phyloP scores from a whole-genome alignment of 1,284 basidiomycete genomes.

The Heterobasidion irregulare region DNA sequence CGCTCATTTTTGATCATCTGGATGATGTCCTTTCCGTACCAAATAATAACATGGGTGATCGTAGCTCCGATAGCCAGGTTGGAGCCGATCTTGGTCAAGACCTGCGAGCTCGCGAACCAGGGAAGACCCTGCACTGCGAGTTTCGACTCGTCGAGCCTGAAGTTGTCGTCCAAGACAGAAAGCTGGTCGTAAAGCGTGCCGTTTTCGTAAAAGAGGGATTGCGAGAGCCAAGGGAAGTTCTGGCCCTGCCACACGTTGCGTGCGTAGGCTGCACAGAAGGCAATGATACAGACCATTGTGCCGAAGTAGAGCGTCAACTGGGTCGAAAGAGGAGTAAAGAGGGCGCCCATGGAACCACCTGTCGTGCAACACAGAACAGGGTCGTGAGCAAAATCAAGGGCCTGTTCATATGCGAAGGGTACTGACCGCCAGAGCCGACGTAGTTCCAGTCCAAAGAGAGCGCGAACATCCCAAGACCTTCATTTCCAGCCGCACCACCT shows the following conservation, averaged over 20 bases:
- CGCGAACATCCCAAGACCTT: conserved; percentile 21
- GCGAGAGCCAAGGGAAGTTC: conserved; percentile 38
- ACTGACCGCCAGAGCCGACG: conserved; percentile 27
- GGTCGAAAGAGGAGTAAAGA: neutral
- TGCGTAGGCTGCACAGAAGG: neutral
- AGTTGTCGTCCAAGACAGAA: conserved; percentile 23
- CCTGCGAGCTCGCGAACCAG: conserved; percentile 27
- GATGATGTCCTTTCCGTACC: conserved; percentile 37
- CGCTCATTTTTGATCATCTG: conserved; percentile 20
- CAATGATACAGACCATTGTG: neutral
- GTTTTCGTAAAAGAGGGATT: conserved; percentile 29
- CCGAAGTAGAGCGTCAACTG: neutral
- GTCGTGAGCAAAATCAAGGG: neutral
- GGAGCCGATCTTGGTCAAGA: conserved; percentile 28
- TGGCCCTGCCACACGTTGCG: conserved; percentile 31
- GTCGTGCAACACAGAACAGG: neutral
- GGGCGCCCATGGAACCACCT: neutral
- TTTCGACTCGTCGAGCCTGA: conserved; percentile 30
- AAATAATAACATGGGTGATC: conserved; percentile 34
- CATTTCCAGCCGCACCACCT: conserved; percentile 31
- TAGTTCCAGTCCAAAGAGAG: conserved; percentile 45
- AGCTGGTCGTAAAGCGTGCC: conserved; percentile 27
- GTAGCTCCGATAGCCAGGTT: conserved; percentile 34
- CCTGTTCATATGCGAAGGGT: neutral
- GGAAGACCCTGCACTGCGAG: conserved; percentile 31